These are phyloP conservation scores for Penicillium rolfsii DNA, from an alignment of 2,329 filamentous ascomycete species.

Conservation along the genomic window DNA sequence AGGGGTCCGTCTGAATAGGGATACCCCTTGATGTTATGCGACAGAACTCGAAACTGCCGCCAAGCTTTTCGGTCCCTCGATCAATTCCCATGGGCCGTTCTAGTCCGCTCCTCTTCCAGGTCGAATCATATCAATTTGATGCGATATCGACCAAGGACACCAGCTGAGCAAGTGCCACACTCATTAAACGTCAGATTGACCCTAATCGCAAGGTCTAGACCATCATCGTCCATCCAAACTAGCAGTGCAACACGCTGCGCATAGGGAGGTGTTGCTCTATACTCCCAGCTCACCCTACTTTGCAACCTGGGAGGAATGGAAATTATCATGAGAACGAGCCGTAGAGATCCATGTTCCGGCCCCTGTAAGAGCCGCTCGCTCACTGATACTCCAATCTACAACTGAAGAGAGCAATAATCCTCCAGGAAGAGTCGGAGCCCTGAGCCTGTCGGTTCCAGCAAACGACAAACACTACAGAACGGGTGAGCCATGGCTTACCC, in stretches of 20 bases:
- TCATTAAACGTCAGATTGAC: conserved; percentile 32
- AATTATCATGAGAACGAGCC: not conserved
- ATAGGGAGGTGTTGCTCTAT: not conserved
- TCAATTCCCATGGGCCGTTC: conserved; percentile 17
- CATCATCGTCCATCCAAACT: conserved; percentile 6
- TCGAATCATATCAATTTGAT: conserved; percentile 6
- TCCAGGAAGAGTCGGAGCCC: conserved; percentile 12
- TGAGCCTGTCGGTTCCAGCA: conserved; percentile 26
- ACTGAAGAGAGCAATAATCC: not conserved
- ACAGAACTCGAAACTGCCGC: conserved; percentile 9
- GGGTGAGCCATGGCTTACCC: conserved; percentile 16
- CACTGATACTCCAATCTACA: not conserved
- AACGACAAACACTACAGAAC: conserved; percentile 18
- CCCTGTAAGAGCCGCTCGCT: not conserved
- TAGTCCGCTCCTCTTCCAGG: conserved; percentile 11
- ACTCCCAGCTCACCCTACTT: not conserved
- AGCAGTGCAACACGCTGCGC: not conserved
- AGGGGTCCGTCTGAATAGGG: not conserved
- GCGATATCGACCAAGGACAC: conserved; percentile 25
- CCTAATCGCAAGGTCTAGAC: conserved; percentile 26
- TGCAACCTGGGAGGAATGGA: not conserved
- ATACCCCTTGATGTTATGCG: not conserved
- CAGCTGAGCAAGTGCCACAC: conserved; percentile 18
- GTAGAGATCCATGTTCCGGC: not conserved
- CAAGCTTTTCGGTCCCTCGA: conserved; percentile 28